These are phyloP conservation scores for Scheffersomyces segobiensis DNA, from an alignment of 1,139 yeast genomes.

Conservation along the genomic window DNA sequence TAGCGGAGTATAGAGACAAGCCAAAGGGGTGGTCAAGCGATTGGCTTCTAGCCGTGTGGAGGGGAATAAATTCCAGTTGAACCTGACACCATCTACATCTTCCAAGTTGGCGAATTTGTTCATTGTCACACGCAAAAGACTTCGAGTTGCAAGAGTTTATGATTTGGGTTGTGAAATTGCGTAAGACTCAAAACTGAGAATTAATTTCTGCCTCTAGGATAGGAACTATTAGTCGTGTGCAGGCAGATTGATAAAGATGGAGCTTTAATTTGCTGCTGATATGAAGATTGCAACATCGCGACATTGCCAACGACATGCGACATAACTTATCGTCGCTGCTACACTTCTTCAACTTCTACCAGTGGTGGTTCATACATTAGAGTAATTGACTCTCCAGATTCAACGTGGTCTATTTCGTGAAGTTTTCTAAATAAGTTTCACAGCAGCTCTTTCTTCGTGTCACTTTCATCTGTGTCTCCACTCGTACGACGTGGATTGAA, in stretches of 20 bases:
- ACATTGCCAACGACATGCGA: neutral
- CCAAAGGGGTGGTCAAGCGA: slow-evolving; percentile 36
- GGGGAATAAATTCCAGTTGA: slow-evolving; percentile 60
- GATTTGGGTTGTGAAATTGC: neutral
- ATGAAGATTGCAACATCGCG: neutral
- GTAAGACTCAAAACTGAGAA: neutral
- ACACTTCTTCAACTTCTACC: too few relatives aligned
- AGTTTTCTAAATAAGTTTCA: neutral
- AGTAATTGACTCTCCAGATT: neutral
- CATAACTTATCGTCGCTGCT: neutral
- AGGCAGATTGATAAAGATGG: neutral
- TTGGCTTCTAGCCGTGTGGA: slow-evolving; percentile 38
- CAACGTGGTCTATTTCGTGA: neutral
- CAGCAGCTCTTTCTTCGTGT: neutral
- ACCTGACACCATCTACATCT: slow-evolving; percentile 34
- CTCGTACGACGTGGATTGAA: neutral
- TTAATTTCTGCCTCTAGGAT: neutral
- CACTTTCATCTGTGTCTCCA: neutral
- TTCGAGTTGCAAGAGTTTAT: neutral
- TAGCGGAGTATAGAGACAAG: slow-evolving; percentile 38
- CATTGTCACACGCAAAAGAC: neutral
- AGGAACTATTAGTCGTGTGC: neutral
- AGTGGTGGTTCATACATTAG: neutral
- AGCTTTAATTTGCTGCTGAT: neutral
- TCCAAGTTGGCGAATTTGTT: neutral